These are phyloP conservation scores for Pittosporum tobira DNA, from an alignment of 129 eudicot genomes.

Conservation along the genomic window DNA sequence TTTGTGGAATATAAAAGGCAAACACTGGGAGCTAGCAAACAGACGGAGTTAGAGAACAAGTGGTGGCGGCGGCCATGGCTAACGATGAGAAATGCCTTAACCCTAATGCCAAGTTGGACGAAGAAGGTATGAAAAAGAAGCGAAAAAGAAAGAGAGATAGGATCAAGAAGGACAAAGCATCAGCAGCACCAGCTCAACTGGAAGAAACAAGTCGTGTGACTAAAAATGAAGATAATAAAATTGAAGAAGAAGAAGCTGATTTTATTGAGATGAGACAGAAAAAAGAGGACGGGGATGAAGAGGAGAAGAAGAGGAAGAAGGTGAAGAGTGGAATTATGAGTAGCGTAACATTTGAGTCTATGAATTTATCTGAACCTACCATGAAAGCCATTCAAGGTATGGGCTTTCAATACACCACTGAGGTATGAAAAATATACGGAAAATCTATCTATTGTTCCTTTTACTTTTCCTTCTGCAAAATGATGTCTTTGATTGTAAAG, in stretches of 20 bases:
- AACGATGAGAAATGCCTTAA: not conserved
- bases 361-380: constrained; percentile 35
- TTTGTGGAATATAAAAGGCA: too few species aligned
- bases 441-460: too few species aligned
- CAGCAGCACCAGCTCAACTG: not conserved
- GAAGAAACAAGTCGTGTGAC: not conserved
- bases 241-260: constrained; percentile 3
- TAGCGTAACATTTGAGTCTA: constrained; percentile 20
- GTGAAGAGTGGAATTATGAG: constrained; percentile 47
- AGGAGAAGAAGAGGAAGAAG: not conserved
- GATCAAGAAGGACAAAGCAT: not conserved
- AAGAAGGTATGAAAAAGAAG: not conserved
- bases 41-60: not conserved
- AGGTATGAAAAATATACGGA: constrained; percentile 17
- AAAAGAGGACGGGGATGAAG: not conserved
- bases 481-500: too few species aligned
- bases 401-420: constrained; percentile 40
- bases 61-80: not conserved
- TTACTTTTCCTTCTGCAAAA: too few species aligned
- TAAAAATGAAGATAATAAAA: not conserved
- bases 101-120: not conserved
- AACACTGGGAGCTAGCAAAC: too few species aligned
- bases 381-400: constrained; percentile 36
- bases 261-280: not conserved
- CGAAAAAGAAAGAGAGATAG: constrained; percentile 4